Evolutionary conservation across 164 flowering plant genomes (phyloP), one percentile per base, ranked within the genome.

Genomic region (Magnolia kwangsiensis): DNA sequence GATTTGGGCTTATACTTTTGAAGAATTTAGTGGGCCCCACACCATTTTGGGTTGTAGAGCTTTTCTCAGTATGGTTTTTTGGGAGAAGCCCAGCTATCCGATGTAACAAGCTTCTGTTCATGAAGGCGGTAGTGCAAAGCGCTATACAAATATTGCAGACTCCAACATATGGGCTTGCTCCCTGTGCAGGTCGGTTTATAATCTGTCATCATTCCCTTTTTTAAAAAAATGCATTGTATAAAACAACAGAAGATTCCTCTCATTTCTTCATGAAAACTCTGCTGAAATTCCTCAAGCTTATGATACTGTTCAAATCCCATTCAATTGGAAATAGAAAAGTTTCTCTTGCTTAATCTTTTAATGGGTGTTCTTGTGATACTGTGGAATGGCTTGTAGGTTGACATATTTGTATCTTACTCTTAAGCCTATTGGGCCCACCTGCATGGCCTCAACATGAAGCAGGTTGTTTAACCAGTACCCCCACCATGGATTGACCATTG

Each of bases 141-240:
- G 27, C 69, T 24, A 10, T 21, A 16, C 14, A 19, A 64, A 20
- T 20, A 18, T 49, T 63, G 31, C 67, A 45, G n/a, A 18, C 14
- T 74, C 21, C 23, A 51, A 45, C 19, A 20, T 14, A 65, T 21
- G 9, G 21, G 31, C 37, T 50, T 74, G 55, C 27, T 77, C 20
- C 24, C 29, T 49, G 74, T 77, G 69, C 74, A 77, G 27, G 58
- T 51, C 23, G 23, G 19, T n/a, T n/a, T 70, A 66, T 70, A 45
- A 8, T 31, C 18, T 63, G 49, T 21, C 59, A 63, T 75, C 45
- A 37, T 3, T 55, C 69, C 7, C 69, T 27, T 24, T 24, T 66
- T 24, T 66, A 66, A 21, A 66, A 21, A 66, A 55, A 14, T 24
- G 13, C 31, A 63, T 19, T 63, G 6, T 7, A 8, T 66, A 27